Evolutionary conservation across 2,329 filamentous ascomycete genomes (phyloP).

Genomic region (Apiospora hydei): DNA sequence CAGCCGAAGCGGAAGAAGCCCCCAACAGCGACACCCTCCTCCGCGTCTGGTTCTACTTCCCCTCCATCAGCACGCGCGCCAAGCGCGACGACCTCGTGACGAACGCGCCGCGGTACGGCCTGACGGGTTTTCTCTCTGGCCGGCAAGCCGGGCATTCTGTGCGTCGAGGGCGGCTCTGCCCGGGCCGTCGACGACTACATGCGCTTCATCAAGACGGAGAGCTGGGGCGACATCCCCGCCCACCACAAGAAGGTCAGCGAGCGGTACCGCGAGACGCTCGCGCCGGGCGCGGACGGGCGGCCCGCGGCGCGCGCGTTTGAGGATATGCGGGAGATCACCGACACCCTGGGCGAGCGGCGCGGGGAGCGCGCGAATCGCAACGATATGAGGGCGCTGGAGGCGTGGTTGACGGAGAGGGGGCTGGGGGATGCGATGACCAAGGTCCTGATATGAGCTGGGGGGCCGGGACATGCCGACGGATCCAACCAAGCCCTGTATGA

Average conservation of each 20-base stretch:
- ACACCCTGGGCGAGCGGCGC: conserved; percentile 53
- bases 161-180: conserved; percentile 58
- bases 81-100: conserved; percentile 65
- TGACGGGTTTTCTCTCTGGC: conserved; percentile 68
- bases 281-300: conserved; percentile 7
- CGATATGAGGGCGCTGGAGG: conserved; percentile 61
- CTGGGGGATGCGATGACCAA: conserved; percentile 53
- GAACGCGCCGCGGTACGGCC: conserved; percentile 56
- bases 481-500: background rate
- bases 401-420: conserved; percentile 54
- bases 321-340: conserved; percentile 66
- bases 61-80: conserved; percentile 64
- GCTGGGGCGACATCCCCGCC: conserved; percentile 67
- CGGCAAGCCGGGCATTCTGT: conserved; percentile 64
- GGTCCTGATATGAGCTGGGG: conserved; percentile 42
- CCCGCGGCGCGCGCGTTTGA: conserved; percentile 49
- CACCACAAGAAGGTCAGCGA: conserved; percentile 70
- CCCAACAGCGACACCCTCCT: conserved; percentile 42
- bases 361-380: conserved; percentile 58
- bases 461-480: background rate
- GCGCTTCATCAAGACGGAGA: conserved; percentile 69
- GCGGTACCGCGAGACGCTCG: conserved; percentile 51
- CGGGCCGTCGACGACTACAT: conserved; percentile 63
- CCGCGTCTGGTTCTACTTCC: conserved; percentile 70
- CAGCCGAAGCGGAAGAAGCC: background rate